Evolutionary conservation across 2,329 filamentous ascomycete genomes (phyloP).

Genomic region (Penicillium sclerotiorum): DNA sequence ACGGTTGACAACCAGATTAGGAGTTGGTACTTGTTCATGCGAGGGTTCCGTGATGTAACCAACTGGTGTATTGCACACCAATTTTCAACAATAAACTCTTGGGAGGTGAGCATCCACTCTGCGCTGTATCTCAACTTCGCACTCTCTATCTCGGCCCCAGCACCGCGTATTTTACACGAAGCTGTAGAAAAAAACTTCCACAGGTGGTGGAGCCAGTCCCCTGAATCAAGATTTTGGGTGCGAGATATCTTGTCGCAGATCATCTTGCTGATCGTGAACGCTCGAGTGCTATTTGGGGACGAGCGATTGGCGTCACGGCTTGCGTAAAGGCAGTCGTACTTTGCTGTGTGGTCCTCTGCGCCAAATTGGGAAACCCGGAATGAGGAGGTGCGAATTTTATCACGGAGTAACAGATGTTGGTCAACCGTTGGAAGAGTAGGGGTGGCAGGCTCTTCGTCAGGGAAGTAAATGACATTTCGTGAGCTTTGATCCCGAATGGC

Average conservation of each 20-base stretch:
- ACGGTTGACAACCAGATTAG: constrained; percentile 35
- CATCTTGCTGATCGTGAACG: not conserved
- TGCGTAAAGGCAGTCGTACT: constrained; percentile 37
- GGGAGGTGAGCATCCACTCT: constrained; percentile 15
- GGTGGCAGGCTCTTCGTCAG: not conserved
- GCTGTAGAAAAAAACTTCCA: too few species aligned
- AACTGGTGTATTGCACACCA: constrained; percentile 25
- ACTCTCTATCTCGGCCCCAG: too few species aligned
- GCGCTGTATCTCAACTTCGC: constrained; percentile 14
- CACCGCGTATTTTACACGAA: too few species aligned
- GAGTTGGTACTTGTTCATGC: constrained; percentile 24
- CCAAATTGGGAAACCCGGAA: constrained; percentile 41
- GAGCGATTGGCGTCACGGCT: constrained; percentile 29
- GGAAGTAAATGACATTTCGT: constrained; percentile 33
- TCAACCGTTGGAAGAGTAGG: not conserved
- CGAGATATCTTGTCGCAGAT: too few species aligned
- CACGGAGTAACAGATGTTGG: constrained; percentile 25
- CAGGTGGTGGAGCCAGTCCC: too few species aligned
- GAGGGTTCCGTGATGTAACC: constrained; percentile 13
- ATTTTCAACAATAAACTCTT: constrained; percentile 12
- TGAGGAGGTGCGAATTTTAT: constrained; percentile 33
- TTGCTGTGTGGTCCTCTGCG: constrained; percentile 37
- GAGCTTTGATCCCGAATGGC: constrained; percentile 40
- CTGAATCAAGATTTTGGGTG: too few species aligned
- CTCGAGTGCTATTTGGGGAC: not conserved